Evolutionary conservation across 202 grass and related monocot genomes (phyloP), one percentile per base, ranked within the genome.

Genomic region (Digitaria exilis): DNA sequence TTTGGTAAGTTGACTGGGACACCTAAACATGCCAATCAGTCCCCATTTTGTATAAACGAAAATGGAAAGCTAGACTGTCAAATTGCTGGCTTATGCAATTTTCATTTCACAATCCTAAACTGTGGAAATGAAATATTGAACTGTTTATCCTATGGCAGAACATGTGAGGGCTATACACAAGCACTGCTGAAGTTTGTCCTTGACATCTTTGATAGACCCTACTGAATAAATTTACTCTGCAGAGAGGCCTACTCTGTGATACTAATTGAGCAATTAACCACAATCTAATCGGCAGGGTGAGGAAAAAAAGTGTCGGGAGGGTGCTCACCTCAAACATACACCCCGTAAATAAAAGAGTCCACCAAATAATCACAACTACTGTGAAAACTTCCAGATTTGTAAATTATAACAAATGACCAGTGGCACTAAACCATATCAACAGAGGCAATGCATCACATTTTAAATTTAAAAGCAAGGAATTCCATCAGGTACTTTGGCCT

Each of bases 31-130:
- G 63, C 1, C 13, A 78, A 64, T 18, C 26, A 9, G 1, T 19
- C 17, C 15, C 31, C 19, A 51, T 83, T 83, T 56, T 14, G 22
- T 64, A 71, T 39, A 48, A 29, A 73, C 35, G 29, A 88, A 51
- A 49, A 75, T 39, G 62, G 1, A 80, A 80, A 84, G 42, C 44
- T 63, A 37, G 51, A 22, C 6, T 63, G 35, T 19, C 12, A 41
- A 37, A 80, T 24, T 14, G 31, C 58, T 25, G 18, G 3, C 16
- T 16, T 61, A 7, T 55, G 52, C 62, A 43, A 9, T 55, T 68
- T 80, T 42, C 25, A 61, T 52, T 19, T n/a, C 50, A 62, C 6
- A 19, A 39, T 68, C 59, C 13, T 44, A 64, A 65, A 60, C 3
- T 4, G 34, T 18, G 6, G 22, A 52, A 54, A 48, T 57, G 25